These are phyloP conservation scores for Pseudogymnoascus sp. DNA, from an alignment of 2,329 filamentous ascomycete species.

Conservation along the genomic window DNA sequence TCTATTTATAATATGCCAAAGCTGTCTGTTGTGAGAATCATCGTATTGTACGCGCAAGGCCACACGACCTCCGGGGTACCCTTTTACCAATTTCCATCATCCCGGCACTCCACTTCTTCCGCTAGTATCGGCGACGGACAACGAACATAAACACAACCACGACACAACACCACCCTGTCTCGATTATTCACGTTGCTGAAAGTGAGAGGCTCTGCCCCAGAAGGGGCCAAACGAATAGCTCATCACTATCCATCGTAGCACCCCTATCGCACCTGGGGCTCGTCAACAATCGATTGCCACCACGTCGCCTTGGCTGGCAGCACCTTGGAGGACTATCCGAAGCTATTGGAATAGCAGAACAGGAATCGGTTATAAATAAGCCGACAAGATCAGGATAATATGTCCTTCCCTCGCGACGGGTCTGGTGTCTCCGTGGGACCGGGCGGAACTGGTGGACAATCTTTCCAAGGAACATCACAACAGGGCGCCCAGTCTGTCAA, in stretches of 20 bases:
- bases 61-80: neutral
- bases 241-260: neutral
- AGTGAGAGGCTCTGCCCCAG: constrained; percentile 4
- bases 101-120: constrained; percentile 2
- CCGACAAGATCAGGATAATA: neutral
- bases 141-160: constrained; percentile 3
- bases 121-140: neutral
- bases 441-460: neutral
- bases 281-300: neutral
- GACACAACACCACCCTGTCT: neutral
- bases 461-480: neutral
- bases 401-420: neutral
- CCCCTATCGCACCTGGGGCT: neutral
- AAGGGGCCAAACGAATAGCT: constrained; percentile 4
- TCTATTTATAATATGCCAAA: neutral
- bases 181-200: constrained; percentile 5
- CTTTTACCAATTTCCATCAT: constrained; percentile 2
- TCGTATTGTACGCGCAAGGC: neutral
- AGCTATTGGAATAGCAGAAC: neutral
- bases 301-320: neutral
- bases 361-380: neutral
- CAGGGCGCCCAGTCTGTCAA: neutral
- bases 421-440: neutral
- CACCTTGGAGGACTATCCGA: constrained; percentile 4
- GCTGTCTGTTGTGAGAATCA: neutral